phyloP scores from a whole-genome alignment of 2,329 filamentous ascomycete species.

The Alternaria burnsii region DNA sequence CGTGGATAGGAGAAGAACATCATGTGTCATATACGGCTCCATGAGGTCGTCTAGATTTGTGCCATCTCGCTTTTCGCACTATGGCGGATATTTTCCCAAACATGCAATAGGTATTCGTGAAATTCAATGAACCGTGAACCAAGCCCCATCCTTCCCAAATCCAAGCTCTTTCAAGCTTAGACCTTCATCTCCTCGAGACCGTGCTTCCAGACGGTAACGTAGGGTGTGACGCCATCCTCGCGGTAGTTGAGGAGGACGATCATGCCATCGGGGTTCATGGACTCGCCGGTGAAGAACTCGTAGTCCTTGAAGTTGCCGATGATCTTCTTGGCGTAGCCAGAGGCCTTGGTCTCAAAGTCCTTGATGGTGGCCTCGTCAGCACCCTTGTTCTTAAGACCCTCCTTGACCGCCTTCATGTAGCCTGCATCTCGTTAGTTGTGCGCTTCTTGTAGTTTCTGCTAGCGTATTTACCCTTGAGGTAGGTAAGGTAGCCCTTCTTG shows the following conservation, averaged over 20 bases:
- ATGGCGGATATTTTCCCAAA: constrained; percentile 44
- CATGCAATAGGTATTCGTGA: constrained; percentile 51
- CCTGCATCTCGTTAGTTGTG: constrained; percentile 55
- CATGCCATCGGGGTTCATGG: constrained; percentile 94
- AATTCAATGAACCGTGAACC: constrained; percentile 43
- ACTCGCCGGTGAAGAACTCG: constrained; percentile 92
- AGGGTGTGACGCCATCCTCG: constrained; percentile 92
- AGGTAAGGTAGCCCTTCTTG: constrained; percentile 84
- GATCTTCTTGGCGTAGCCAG: constrained; percentile 81
- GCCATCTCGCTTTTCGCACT: constrained; percentile 43
- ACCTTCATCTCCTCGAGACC: constrained; percentile 91
- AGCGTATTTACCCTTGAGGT: constrained; percentile 80
- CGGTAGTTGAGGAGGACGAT: constrained; percentile 96
- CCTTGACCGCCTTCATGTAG: constrained; percentile 93
- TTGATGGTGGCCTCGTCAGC: constrained; percentile 72
- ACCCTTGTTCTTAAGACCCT: constrained; percentile 71
- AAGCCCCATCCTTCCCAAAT: constrained; percentile 23
- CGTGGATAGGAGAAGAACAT: constrained; percentile 8
- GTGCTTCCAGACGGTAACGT: constrained; percentile 93
- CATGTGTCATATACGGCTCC: constrained; percentile 23
- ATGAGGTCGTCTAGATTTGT: constrained; percentile 42
- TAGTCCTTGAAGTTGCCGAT: constrained; percentile 91
- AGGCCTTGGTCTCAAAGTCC: constrained; percentile 80
- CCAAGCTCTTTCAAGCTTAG: constrained; percentile 58
- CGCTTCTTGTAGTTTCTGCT: not conserved